A percentile compares a stretch with the other conserved stretches of the same genome.
phyloP scores from a whole-genome alignment of 306 rosid genomes.

The Amphicarpaea edgeworthii region DNA sequence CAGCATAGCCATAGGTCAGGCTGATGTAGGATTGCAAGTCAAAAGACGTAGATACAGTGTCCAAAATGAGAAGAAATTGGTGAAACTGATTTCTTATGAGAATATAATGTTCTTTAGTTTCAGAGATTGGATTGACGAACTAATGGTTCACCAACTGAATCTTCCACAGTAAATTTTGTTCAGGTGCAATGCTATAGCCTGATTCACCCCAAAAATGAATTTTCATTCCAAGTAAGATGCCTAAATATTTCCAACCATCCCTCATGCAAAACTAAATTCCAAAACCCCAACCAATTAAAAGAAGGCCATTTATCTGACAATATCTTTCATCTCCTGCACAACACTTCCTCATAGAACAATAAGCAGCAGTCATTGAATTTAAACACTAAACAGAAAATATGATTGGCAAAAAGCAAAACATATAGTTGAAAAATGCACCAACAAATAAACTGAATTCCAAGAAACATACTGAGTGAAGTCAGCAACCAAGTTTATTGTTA shows the following conservation, averaged over 20 bases:
- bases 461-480: constrained; percentile 84
- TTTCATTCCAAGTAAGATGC: constrained; percentile 21
- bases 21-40: no score
- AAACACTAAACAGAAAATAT: neutral
- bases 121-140: no score
- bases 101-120: no score
- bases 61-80: no score
- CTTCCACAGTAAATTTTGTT: constrained; percentile 12
- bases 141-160: neutral
- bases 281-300: neutral
- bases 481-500: constrained; percentile 88
- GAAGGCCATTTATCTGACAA: constrained; percentile 23
- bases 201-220: constrained; percentile 3
- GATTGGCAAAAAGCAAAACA: neutral
- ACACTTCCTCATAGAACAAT: constrained; percentile 7
- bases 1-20: neutral
- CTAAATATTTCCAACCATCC: constrained; percentile 26
- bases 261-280: constrained; percentile 24
- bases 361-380: neutral
- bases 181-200: constrained; percentile 6
- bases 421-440: constrained; percentile 1
- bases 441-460: constrained; percentile 23
- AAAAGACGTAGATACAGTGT: no score
- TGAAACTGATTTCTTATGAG: no score
- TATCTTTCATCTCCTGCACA: constrained; percentile 11